Evolutionary conservation across 306 rosid genomes (phyloP).

Genomic region (Cucumis sativus): DNA sequence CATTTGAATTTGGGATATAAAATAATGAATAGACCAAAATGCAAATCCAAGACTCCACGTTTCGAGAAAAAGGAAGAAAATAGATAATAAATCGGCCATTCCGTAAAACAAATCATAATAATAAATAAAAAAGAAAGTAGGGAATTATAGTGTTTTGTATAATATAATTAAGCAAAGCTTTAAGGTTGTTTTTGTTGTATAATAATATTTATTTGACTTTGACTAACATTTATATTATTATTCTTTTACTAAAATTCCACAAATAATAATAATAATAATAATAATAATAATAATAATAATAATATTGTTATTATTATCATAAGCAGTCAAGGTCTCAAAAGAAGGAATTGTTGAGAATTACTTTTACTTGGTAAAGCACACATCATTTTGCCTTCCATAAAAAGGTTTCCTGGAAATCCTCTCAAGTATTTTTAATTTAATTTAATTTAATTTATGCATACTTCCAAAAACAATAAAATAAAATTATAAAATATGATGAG

Average conservation of each 20-base stretch:
- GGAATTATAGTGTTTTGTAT: background rate
- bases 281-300: too few relatives aligned
- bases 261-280: too few relatives aligned
- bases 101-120: background rate
- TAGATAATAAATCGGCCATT: background rate
- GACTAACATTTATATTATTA: background rate
- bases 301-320: background rate
- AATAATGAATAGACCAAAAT: background rate
- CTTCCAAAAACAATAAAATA: background rate
- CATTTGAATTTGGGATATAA: background rate
- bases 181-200: background rate
- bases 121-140: background rate
- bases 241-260: background rate
- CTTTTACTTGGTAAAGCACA: background rate
- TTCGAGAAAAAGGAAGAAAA: background rate
- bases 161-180: background rate
- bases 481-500: background rate
- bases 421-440: background rate
- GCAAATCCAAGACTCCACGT: background rate
- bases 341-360: background rate
- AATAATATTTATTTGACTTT: constrained; percentile 2
- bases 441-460: background rate
- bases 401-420: background rate
- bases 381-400: background rate
- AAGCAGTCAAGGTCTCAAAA: background rate